A percentile compares a stretch with the other conserved stretches of the same genome.
Evolutionary conservation across 345 rosid species (phyloP).

Genomic region (Barbarea vulgaris): DNA sequence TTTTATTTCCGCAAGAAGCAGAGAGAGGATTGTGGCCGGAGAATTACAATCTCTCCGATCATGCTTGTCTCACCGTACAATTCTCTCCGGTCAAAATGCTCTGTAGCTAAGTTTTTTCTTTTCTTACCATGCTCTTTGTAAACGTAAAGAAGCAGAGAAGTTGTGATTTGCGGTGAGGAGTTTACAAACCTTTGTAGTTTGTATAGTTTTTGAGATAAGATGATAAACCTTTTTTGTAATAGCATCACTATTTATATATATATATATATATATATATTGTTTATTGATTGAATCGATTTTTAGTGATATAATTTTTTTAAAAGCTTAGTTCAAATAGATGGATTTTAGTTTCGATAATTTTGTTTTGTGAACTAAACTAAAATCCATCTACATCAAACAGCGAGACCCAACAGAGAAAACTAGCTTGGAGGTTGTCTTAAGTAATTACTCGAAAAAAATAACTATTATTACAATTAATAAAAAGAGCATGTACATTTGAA

Average conservation of each 20-base stretch:
- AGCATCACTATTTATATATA: neutral
- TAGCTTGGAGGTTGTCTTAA: too few relatives aligned
- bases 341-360: too few relatives aligned
- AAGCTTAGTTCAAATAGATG: too few relatives aligned
- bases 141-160: conserved; percentile 1
- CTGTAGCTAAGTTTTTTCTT: conserved; percentile 39
- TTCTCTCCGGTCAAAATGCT: conserved; percentile 78
- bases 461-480: too few relatives aligned
- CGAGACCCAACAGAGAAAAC: too few relatives aligned
- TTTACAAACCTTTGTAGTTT: neutral
- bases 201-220: conserved; percentile 5
- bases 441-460: too few relatives aligned
- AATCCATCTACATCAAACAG: too few relatives aligned
- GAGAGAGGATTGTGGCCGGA: conserved; percentile 96
- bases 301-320: too few relatives aligned
- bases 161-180: conserved; percentile 1
- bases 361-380: too few relatives aligned
- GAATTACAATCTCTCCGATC: conserved; percentile 82
- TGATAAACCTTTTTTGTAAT: neutral
- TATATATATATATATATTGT: neutral
- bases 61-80: conserved; percentile 82
- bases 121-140: neutral
- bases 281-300: neutral
- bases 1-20: conserved; percentile 80
- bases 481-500: too few relatives aligned